Conservation (phyloP, 306 rosid species). For the Trifolium subterraneum region DNA sequence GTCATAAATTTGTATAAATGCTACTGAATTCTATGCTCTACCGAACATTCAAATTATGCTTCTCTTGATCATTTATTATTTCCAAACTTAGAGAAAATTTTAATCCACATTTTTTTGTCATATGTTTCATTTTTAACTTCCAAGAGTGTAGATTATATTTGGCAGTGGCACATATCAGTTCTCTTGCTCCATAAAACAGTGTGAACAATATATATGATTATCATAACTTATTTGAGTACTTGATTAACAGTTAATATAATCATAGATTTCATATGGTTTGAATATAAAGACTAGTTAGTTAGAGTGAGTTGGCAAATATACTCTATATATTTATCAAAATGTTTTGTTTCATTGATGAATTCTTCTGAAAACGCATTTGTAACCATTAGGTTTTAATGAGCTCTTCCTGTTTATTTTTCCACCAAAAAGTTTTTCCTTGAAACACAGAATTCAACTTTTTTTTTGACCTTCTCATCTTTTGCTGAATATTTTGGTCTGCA, state of each 20-base stretch:
- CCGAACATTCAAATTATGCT: constrained; percentile 29
- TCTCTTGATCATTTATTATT: constrained; percentile 10
- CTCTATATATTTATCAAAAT: not conserved
- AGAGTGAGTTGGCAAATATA: not conserved
- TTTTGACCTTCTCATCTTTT: constrained; percentile 25
- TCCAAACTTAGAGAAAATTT: not conserved
- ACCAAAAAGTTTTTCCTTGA: not conserved
- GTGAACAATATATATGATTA: not conserved
- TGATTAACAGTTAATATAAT: not conserved
- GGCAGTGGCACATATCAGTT: not conserved
- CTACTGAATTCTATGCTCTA: not conserved
- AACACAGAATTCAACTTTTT: not conserved
- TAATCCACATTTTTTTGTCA: not conserved
- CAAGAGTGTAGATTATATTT: not conserved
- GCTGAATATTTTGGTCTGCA: constrained; percentile 51
- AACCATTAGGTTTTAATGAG: not conserved
- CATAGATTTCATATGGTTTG: not conserved
- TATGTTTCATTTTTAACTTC: not conserved
- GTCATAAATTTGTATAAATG: constrained; percentile 9
- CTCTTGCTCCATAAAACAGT: constrained; percentile 14
- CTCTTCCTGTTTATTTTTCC: not conserved
- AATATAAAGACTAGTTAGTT: not conserved
- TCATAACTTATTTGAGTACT: not conserved
- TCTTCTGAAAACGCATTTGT: constrained; percentile 5
- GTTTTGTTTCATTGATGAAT: constrained; percentile 21